Percentiles rank a stretch among this genome's conserved stretches.
Conservation (phyloP, 1,284 basidiomycete genomes). For the Butyriboletus appendiculatus region DNA sequence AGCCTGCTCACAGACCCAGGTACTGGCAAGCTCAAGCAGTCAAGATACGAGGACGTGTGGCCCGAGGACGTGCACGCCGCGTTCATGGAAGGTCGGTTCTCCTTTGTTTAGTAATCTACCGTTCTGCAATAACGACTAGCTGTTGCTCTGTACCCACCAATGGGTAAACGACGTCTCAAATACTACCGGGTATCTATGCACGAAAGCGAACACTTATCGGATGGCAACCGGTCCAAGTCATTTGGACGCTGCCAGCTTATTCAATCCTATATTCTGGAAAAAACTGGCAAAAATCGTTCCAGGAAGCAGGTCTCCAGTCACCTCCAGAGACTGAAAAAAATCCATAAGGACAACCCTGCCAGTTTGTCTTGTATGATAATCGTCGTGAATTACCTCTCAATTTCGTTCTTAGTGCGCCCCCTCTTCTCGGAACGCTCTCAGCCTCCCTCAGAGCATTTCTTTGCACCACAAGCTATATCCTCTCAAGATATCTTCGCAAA, state of each 20-base stretch:
- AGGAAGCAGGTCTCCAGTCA: constrained; percentile 36
- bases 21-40: constrained; percentile 28
- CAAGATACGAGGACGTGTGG: constrained; percentile 37
- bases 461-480: constrained; percentile 5
- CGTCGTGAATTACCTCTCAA: background rate
- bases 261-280: constrained; percentile 38
- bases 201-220: constrained; percentile 12
- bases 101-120: background rate
- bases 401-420: constrained; percentile 16
- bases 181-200: constrained; percentile 30
- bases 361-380: constrained; percentile 20
- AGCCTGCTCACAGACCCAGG: background rate
- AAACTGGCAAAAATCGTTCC: constrained; percentile 36
- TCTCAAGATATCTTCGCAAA: constrained; percentile 16
- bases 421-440: constrained; percentile 31
- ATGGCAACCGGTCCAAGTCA: constrained; percentile 24
- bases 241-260: constrained; percentile 38
- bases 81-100: constrained; percentile 36
- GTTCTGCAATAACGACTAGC: constrained; percentile 20
- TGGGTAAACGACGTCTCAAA: constrained; percentile 38
- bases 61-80: constrained; percentile 38
- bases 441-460: constrained; percentile 12
- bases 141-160: constrained; percentile 35
- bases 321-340: constrained; percentile 35
- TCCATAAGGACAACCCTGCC: constrained; percentile 32